Percentiles rank a stretch among this genome's conserved stretches.
Conservation (phyloP, 305 asterid genomes). For the Fraxinus xanthoxyloides region DNA sequence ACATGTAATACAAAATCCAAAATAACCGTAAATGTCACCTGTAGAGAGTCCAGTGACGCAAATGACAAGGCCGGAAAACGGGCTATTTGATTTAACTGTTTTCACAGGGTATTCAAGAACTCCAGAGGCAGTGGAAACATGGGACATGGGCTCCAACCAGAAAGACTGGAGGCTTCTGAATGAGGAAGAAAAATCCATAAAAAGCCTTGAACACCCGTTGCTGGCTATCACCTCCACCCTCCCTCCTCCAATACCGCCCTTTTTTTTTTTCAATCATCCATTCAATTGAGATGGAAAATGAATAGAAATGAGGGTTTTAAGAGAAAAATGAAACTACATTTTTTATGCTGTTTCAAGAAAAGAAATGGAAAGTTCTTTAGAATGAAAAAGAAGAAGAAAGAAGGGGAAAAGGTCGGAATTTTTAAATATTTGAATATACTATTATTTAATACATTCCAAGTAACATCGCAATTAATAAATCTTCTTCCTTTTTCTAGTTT, state of each 20-base stretch:
- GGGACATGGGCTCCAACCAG: constrained; percentile 51
- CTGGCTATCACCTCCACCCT: constrained; percentile 71
- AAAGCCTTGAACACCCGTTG: constrained; percentile 81
- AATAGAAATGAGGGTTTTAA: neutral
- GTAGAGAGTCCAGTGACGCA: constrained; percentile 91
- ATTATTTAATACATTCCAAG: too few relatives aligned
- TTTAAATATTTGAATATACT: too few relatives aligned
- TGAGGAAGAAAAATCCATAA: constrained; percentile 66
- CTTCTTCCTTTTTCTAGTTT: too few relatives aligned
- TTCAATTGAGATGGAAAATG: constrained; percentile 1
- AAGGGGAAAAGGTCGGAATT: too few relatives aligned
- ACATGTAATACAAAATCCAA: constrained; percentile 7
- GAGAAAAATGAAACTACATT: neutral
- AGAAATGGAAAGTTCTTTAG: neutral
- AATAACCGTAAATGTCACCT: constrained; percentile 39
- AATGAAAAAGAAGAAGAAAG: too few relatives aligned
- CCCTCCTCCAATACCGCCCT: constrained; percentile 32
- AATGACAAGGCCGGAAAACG: constrained; percentile 81
- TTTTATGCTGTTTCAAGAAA: neutral
- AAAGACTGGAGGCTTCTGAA: constrained; percentile 60
- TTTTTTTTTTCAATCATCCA: constrained; percentile 37
- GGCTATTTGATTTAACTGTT: constrained; percentile 37
- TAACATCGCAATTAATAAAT: too few relatives aligned
- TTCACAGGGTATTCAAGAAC: constrained; percentile 40
- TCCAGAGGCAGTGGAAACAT: constrained; percentile 43